Base-by-base conservation (phyloP, 768 basidiomycete genomes). In the Calocera cornea region DNA sequence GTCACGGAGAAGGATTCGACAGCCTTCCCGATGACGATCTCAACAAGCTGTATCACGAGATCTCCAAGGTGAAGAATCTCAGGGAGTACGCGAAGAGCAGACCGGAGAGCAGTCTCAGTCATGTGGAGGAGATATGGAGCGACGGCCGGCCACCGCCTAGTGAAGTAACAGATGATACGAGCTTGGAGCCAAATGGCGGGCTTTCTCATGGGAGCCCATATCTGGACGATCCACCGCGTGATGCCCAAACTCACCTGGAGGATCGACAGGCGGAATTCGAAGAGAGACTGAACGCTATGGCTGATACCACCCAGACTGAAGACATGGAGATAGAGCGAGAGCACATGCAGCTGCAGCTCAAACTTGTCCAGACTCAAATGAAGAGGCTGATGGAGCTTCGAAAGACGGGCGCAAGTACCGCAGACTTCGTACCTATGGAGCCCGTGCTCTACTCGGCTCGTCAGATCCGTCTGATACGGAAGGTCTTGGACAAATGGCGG, bases 1-100 rank as follows among this genome's bases (percentile, higher is more conserved):
- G 94, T 1, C 77, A 91, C 36, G 92, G 95, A 72, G 92, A 95
- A 17, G 84, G 90, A 16, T 82, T 99, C 29, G 93, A 98, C 76
- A 91, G 88, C 72, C 83, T 99, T 27, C 92, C 90, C 0, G 95
- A 99, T 76, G 90, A 94, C 69, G 95, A 98, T 74, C 81, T 99
- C 64, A 92, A 93, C 80, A 92, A 89, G 72, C 80, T 95, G 33
- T 97, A 88, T 75, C 91, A 97, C 78, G 90, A 93, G 78, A 95
- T 98, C 73, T 87, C 92, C 36, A 91, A 89, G 74, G 90, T 92
- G 64, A 92, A 93, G 78, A 88, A 87, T 17, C 83, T 92, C 82
- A 88, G 91, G 17, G 73, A 70, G 29, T 49, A 71, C 24, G 89
- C 90, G 71, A 87, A 90, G 69, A 73, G 73, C 22, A 84, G 93